Evolutionary conservation across 2,329 filamentous ascomycete species (phyloP).

Genomic region (Cercospora brassicicola): DNA sequence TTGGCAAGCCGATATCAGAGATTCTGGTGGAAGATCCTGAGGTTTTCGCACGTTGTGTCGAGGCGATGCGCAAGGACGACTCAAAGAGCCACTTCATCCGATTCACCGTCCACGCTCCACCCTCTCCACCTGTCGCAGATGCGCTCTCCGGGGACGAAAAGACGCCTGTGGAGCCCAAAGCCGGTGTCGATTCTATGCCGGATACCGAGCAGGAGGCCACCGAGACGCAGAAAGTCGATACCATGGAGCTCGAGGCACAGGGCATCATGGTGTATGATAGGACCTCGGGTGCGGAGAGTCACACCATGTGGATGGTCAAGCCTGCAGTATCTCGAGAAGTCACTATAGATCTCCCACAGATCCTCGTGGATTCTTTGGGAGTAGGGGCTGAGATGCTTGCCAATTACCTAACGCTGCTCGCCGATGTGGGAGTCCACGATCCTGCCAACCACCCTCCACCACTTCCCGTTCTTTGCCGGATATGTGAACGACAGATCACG

Average conservation of each 20-base stretch:
- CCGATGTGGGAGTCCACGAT: constrained; percentile 76
- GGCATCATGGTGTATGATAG: constrained; percentile 98
- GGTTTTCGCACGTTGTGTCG: constrained; percentile 78
- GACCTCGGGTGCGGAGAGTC: constrained; percentile 79
- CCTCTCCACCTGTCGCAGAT: constrained; percentile 58
- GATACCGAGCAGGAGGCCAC: constrained; percentile 4
- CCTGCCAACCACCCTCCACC: constrained; percentile 76
- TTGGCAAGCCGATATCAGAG: constrained; percentile 75
- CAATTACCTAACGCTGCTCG: constrained; percentile 84
- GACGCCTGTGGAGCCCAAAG: constrained; percentile 35
- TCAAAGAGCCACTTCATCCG: constrained; percentile 87
- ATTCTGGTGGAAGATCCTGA: constrained; percentile 77
- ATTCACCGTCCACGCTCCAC: constrained; percentile 67
- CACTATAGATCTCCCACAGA: constrained; percentile 85
- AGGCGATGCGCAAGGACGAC: constrained; percentile 89
- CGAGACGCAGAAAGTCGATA: constrained; percentile 39
- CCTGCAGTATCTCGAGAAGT: constrained; percentile 89
- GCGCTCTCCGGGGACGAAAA: constrained; percentile 26
- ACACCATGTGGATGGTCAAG: constrained; percentile 99
- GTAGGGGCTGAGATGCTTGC: constrained; percentile 93
- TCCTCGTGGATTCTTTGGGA: constrained; percentile 89
- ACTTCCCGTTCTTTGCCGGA: constrained; percentile 84
- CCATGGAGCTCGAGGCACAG: constrained; percentile 85
- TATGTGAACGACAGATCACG: constrained; percentile 94
- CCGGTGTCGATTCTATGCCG: constrained; percentile 24